Evolutionary conservation across 2,329 filamentous ascomycete genomes (phyloP), one percentile per base, ranked within the genome.

Genomic region (Pyrenochaeta sp.): DNA sequence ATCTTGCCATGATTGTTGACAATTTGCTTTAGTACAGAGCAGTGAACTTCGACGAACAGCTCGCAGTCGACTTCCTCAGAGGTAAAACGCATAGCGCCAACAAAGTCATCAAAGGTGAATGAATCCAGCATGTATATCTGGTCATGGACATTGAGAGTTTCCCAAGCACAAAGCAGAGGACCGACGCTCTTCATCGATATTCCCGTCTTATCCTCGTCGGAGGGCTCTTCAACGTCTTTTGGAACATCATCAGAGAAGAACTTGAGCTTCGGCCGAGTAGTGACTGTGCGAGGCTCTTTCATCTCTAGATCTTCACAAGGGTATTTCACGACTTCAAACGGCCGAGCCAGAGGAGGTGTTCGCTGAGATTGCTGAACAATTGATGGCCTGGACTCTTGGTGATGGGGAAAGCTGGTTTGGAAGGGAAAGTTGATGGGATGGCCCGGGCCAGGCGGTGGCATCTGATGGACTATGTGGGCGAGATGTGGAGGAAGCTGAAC

Each of bases 61-160:
- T 96, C 88, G 38, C 94, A 94, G 6, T 87, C 86, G 1, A 84
- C 76, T 15, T 90, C 84, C 22, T 86, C 82, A 0, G 85, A 90
- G 0, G 88, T 82, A 44, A 92, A 87, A 35, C 86, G 81, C 79
- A 99, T 85, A 0, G 92, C 88, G 67, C 97, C 88, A 4, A 96
- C 80, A 61, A 92, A 97, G 69, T 99, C 94, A 68, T 99, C 94
- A 62, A 97, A 95, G 0, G 93, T 97, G 66, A 99, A 99, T 0
- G 93, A 97, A 70, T 99, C 94, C 18, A 99, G 80, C 63, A 90
- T 84, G 65, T 96, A 96, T 13, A 96, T 87, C 63, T 96, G 90
- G 65, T 91, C 96, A 67, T 96, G 96, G n/a, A 99, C 93, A 62
- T 96, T 99, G 22, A 99, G 79, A 0, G 92, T 96, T 60, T 96